Percentiles rank a stretch among this genome's conserved stretches.
Conservation (phyloP, 495 filamentous ascomycete genomes). For the Wilcoxina mikolae region DNA sequence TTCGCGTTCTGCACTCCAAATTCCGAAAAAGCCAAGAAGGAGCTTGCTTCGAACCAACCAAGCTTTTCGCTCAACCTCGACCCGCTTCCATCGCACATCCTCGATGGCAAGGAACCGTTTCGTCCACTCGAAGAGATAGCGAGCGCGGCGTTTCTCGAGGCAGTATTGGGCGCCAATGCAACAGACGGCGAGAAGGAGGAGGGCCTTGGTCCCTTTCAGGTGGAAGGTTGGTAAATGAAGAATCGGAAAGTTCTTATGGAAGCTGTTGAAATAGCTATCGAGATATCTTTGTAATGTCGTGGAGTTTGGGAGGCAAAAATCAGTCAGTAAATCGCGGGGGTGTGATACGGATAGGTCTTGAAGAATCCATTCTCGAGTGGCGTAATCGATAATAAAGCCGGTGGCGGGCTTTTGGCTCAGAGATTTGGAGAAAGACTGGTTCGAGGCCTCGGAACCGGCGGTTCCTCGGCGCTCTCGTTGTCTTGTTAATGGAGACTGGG, state of each 20-base stretch:
- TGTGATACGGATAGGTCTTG: neutral
- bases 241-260: constrained; percentile 4
- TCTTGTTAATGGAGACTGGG: constrained; percentile 48
- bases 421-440: neutral
- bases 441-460: neutral
- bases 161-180: constrained; percentile 9
- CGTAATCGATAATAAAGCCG: neutral
- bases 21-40: constrained; percentile 5
- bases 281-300: constrained; percentile 1
- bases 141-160: constrained; percentile 5
- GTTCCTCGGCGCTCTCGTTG: constrained; percentile 40
- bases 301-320: neutral
- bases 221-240: constrained; percentile 1
- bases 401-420: neutral
- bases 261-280: constrained; percentile 7
- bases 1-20: constrained; percentile 4
- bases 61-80: neutral
- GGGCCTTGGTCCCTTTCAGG: neutral
- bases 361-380: constrained; percentile 1
- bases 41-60: constrained; percentile 4
- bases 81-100: constrained; percentile 6
- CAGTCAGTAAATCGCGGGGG: constrained; percentile 1
- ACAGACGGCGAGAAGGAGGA: constrained; percentile 4
- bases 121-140: constrained; percentile 10
- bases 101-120: constrained; percentile 6